phyloP scores from a whole-genome alignment of 2,329 filamentous ascomycete genomes.

The Coniella vitis region DNA sequence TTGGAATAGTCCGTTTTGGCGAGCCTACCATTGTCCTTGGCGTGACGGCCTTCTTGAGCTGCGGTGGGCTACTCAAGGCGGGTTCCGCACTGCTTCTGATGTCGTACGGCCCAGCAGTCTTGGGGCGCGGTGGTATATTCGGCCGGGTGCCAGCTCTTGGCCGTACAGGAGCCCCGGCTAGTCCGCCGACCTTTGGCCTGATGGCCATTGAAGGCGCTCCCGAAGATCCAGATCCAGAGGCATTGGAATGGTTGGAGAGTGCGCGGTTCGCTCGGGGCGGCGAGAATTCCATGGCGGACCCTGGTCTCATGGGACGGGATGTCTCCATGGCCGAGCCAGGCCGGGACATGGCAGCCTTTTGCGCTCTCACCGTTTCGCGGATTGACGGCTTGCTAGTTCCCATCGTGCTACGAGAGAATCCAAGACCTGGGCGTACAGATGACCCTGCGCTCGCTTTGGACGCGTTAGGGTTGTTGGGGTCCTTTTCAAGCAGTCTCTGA shows the following conservation, averaged over 20 bases:
- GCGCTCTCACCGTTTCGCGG: conserved; percentile 76
- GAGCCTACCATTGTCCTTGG: conserved; percentile 46
- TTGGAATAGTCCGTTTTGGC: conserved; percentile 43
- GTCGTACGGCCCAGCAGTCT: conserved; percentile 60
- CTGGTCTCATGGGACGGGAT: conserved; percentile 48
- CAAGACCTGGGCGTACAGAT: conserved; percentile 47
- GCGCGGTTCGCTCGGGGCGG: conserved; percentile 38
- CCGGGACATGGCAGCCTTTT: conserved; percentile 47
- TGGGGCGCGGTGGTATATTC: conserved; percentile 51
- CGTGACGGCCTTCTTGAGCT: conserved; percentile 38
- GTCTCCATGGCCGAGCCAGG: conserved; percentile 39
- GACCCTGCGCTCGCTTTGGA: conserved; percentile 46
- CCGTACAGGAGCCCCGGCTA: conserved; percentile 58
- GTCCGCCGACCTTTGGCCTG: conserved; percentile 38
- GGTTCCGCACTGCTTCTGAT: conserved; percentile 33
- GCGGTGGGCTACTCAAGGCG: conserved; percentile 9
- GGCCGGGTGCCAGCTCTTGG: conserved; percentile 48
- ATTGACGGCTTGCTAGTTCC: conserved; percentile 59
- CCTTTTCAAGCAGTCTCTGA: conserved; percentile 73
- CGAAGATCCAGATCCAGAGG: conserved; percentile 27
- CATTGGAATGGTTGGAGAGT: conserved; percentile 28
- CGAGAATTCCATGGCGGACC: conserved; percentile 58
- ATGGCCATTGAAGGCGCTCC: conserved; percentile 25
- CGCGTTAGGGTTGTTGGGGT: conserved; percentile 72
- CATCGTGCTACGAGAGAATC: conserved; percentile 58